These are phyloP conservation scores for Chytridium lagenaria DNA, from an alignment of 371 early-diverging fungal species.

Conservation along the genomic window DNA sequence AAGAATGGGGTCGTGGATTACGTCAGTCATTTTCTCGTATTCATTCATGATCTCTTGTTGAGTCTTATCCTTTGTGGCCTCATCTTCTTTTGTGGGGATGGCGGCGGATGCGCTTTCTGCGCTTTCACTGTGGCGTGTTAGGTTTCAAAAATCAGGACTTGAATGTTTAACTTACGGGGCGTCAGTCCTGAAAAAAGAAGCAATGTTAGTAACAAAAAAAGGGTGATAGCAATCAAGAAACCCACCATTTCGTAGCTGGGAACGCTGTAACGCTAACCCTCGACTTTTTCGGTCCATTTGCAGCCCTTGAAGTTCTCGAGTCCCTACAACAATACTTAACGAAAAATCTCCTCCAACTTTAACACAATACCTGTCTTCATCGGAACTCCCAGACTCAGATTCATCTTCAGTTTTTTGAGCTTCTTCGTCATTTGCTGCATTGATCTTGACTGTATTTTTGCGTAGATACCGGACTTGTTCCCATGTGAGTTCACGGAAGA, in stretches of 20 bases:
- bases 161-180: background rate
- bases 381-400: conserved; percentile 43
- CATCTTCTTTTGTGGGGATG: conserved; percentile 13
- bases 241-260: conserved; percentile 21
- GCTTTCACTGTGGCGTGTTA: background rate
- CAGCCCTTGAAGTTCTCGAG: background rate
- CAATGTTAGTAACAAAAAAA: background rate
- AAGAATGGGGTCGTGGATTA: background rate
- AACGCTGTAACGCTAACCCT: conserved; percentile 14
- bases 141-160: background rate
- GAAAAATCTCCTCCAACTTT: no score
- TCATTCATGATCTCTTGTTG: conserved; percentile 35
- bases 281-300: background rate
- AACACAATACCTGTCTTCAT: conserved; percentile 47
- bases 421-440: conserved; percentile 22
- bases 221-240: background rate
- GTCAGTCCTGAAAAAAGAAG: background rate
- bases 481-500: conserved; percentile 58
- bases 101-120: conserved; percentile 14
- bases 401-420: conserved; percentile 35
- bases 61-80: conserved; percentile 27
- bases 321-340: conserved; percentile 10
- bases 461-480: conserved; percentile 61
- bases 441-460: conserved; percentile 55
- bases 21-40: conserved; percentile 44